Conservation (phyloP, 257 asterid genomes). For the Sherardia arvensis region DNA sequence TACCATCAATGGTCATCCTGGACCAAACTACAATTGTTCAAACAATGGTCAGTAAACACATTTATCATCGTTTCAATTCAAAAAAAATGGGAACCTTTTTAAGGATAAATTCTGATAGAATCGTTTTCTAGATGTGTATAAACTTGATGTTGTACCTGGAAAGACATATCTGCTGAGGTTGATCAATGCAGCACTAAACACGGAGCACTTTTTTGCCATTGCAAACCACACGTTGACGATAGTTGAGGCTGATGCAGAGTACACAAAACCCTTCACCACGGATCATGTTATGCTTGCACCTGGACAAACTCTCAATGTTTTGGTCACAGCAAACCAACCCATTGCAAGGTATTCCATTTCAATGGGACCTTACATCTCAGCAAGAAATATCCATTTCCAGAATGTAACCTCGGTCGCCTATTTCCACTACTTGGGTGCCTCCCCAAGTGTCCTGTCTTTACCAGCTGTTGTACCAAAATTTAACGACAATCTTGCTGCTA, state of each 20-base stretch:
- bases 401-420: slow-evolving; percentile 42
- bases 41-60: slow-evolving; percentile 26
- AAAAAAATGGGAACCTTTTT: not conserved
- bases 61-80: not conserved
- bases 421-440: slow-evolving; percentile 52
- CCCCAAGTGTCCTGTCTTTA: slow-evolving; percentile 24
- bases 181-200: slow-evolving; percentile 54
- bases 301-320: slow-evolving; percentile 51
- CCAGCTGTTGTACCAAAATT: slow-evolving; percentile 47
- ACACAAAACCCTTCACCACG: slow-evolving; percentile 44
- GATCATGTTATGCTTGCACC: slow-evolving; percentile 57
- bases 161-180: slow-evolving; percentile 51
- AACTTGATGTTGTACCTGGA: slow-evolving; percentile 44
- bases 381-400: slow-evolving; percentile 43
- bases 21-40: slow-evolving; percentile 63
- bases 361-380: slow-evolving; percentile 60
- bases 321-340: slow-evolving; percentile 52
- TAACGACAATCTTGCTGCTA: slow-evolving; percentile 44
- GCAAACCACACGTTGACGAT: slow-evolving; percentile 47
- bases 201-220: slow-evolving; percentile 47
- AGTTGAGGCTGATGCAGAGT: slow-evolving; percentile 61
- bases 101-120: not conserved
- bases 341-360: slow-evolving; percentile 48
- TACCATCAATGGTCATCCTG: slow-evolving; percentile 68
- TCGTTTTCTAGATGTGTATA: slow-evolving; percentile 37